These are phyloP conservation scores for Fusarium sp. DNA, from an alignment of 2,329 filamentous ascomycete species.

Conservation along the genomic window DNA sequence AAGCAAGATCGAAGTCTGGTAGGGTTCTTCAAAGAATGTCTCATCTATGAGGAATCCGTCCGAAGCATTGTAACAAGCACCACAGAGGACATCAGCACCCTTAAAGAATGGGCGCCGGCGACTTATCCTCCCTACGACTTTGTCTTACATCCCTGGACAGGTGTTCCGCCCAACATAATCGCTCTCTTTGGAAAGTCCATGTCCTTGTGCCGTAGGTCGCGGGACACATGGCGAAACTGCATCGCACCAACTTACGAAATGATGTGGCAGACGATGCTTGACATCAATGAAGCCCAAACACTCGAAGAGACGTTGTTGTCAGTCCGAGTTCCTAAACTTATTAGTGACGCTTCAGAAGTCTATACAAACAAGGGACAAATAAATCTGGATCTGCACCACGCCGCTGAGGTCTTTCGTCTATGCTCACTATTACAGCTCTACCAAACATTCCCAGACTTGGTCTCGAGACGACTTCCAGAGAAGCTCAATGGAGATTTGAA, in stretches of 20 bases:
- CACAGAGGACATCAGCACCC: conserved; percentile 36
- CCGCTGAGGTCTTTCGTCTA: conserved; percentile 55
- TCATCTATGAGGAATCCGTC: conserved; percentile 39
- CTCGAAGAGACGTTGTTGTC: conserved; percentile 37
- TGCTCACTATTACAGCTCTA: conserved; percentile 55
- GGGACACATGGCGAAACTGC: conserved; percentile 37
- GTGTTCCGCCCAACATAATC: conserved; percentile 37
- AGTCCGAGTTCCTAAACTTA: conserved; percentile 24
- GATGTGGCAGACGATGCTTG: conserved; percentile 40
- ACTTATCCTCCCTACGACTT: conserved; percentile 27
- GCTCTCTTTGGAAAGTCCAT: conserved; percentile 39
- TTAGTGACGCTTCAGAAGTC: not conserved
- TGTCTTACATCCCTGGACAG: conserved; percentile 40
- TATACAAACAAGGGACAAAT: conserved; percentile 7
- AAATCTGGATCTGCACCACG: conserved; percentile 48
- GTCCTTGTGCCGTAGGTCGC: conserved; percentile 37
- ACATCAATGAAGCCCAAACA: conserved; percentile 36
- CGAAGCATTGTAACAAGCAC: conserved; percentile 38
- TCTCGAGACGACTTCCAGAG: conserved; percentile 48
- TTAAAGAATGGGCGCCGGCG: conserved; percentile 29
- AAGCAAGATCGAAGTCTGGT: conserved; percentile 30
- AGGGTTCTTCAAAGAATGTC: conserved; percentile 38
- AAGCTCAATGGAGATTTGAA: conserved; percentile 16
- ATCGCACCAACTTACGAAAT: conserved; percentile 34
- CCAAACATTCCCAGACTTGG: conserved; percentile 54